Conservation (phyloP, 2,329 filamentous ascomycete genomes). For the Coniochaeta pulveracea region DNA sequence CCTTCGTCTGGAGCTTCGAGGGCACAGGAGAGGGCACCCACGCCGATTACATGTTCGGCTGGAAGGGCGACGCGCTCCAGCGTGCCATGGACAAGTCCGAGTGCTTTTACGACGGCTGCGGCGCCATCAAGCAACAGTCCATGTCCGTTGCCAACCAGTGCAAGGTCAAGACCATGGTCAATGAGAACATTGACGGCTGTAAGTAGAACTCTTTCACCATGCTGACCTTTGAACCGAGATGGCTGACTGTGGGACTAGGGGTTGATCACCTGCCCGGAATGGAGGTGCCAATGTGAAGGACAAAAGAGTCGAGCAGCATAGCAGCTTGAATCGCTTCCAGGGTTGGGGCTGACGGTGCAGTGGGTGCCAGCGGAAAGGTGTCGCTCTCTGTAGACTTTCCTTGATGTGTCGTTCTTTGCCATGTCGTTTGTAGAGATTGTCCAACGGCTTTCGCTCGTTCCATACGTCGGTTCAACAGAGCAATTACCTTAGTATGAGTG, state of each 20-base stretch:
- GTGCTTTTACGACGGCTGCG: constrained; percentile 25
- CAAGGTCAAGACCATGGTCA: constrained; percentile 17
- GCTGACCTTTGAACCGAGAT: not conserved
- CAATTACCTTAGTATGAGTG: too few relatives aligned
- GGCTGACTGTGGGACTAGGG: too few relatives aligned
- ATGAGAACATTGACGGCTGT: constrained; percentile 19
- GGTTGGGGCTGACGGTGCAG: too few relatives aligned
- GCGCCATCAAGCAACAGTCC: constrained; percentile 19
- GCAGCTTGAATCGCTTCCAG: too few relatives aligned
- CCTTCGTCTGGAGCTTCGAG: constrained; percentile 10
- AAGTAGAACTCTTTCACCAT: constrained; percentile 6
- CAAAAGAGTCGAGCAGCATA: too few relatives aligned
- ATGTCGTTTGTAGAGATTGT: too few relatives aligned
- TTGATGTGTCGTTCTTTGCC: too few relatives aligned
- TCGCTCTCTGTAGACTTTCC: too few relatives aligned
- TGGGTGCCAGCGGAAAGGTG: too few relatives aligned
- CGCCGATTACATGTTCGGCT: constrained; percentile 7
- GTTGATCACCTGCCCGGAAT: not conserved
- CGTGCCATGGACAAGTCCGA: constrained; percentile 11
- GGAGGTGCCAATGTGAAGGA: not conserved
- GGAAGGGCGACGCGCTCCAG: constrained; percentile 7
- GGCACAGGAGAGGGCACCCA: constrained; percentile 5
- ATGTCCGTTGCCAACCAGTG: constrained; percentile 18
- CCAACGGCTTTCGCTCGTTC: too few relatives aligned
- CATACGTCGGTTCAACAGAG: too few relatives aligned